These are phyloP conservation scores for Komagataella ulmi DNA, from an alignment of 805 yeast species.

Conservation along the genomic window DNA sequence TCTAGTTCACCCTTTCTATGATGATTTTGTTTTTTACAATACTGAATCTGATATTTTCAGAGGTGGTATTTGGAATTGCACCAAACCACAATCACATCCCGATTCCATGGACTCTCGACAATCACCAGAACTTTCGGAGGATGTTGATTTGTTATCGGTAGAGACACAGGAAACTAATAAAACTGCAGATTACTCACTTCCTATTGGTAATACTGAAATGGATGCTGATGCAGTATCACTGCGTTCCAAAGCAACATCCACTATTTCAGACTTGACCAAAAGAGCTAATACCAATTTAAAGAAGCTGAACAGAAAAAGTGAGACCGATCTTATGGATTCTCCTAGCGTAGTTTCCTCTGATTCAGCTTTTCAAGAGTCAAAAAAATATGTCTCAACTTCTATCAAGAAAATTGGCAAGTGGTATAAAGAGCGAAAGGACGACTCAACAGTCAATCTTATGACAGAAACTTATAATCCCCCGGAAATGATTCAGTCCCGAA, in stretches of 20 bases:
- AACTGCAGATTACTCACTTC: background rate
- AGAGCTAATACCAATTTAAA: background rate
- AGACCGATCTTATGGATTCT: conserved; percentile 7
- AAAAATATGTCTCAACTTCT: conserved; percentile 24
- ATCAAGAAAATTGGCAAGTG: conserved; percentile 54
- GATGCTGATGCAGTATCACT: conserved; percentile 1
- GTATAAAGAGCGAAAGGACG: conserved; percentile 36
- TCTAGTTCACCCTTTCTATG: conserved; percentile 79
- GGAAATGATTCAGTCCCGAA: conserved; percentile 54
- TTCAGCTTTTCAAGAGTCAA: background rate
- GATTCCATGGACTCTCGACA: conserved; percentile 1
- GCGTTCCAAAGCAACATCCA: conserved; percentile 1
- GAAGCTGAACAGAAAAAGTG: background rate
- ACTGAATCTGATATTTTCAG: conserved; percentile 62
- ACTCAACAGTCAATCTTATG: conserved; percentile 3
- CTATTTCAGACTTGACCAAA: conserved; percentile 1
- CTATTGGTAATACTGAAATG: conserved; percentile 3
- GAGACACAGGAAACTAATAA: background rate
- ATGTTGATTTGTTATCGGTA: background rate
- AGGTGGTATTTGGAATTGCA: conserved; percentile 85
- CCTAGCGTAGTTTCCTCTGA: conserved; percentile 6
- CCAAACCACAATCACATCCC: conserved; percentile 8
- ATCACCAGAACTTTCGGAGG: background rate
- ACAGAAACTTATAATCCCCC: conserved; percentile 27
- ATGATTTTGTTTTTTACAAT: conserved; percentile 63